phyloP scores from a whole-genome alignment of 768 basidiomycete genomes.

The Serpula lacrymans region DNA sequence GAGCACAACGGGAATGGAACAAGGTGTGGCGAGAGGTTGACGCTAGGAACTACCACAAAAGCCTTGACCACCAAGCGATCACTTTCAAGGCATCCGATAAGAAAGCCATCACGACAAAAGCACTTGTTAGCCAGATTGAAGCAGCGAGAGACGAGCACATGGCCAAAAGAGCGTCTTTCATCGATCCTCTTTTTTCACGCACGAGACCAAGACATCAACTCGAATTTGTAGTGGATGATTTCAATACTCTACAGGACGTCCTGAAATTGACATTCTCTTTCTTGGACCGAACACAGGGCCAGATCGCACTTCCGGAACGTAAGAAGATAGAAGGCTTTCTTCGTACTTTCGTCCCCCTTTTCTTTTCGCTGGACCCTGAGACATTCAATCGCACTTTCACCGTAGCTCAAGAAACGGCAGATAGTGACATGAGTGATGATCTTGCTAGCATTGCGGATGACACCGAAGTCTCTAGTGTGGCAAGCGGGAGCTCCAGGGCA shows the following conservation, averaged over 20 bases:
- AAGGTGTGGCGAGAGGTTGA: slow-evolving; percentile 98
- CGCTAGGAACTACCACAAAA: slow-evolving; percentile 89
- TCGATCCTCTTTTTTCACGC: slow-evolving; percentile 51
- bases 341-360: slow-evolving; percentile 70
- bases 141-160: slow-evolving; percentile 79
- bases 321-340: slow-evolving; percentile 81
- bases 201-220: slow-evolving; percentile 75
- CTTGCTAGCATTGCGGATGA: slow-evolving; percentile 33
- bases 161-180: slow-evolving; percentile 62
- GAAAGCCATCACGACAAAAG: slow-evolving; percentile 70
- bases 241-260: slow-evolving; percentile 77
- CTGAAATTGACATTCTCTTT: slow-evolving; percentile 88
- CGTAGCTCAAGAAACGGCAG: slow-evolving; percentile 49
- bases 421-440: slow-evolving; percentile 56
- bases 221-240: slow-evolving; percentile 72
- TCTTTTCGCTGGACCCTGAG: slow-evolving; percentile 71
- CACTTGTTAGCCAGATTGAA: slow-evolving; percentile 83
- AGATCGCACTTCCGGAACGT: slow-evolving; percentile 68
- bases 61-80: slow-evolving; percentile 90
- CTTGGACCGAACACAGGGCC: slow-evolving; percentile 82
- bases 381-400: slow-evolving; percentile 70
- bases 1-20: slow-evolving; percentile 97
- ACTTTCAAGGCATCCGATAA: slow-evolving; percentile 90
- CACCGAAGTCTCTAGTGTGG: slow-evolving; percentile 28
- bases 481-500: slow-evolving; percentile 22